Base-by-base conservation (phyloP, 192 early-diverging fungal genomes). In the Coemansia sp. region DNA sequence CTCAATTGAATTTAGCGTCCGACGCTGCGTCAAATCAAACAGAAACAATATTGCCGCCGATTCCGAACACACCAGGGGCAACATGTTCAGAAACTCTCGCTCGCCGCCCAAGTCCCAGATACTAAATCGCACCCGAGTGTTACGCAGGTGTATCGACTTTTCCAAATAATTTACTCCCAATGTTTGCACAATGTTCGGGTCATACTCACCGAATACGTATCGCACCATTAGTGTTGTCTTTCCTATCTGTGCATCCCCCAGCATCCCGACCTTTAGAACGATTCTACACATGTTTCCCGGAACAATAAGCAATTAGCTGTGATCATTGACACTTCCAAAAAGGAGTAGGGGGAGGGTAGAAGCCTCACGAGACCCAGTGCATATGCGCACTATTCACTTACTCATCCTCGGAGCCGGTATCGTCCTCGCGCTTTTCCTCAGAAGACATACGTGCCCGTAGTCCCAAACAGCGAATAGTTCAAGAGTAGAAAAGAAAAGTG, bases 61-160 rank as follows among this genome's bases (percentile, higher is more conserved):
- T 77, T 98, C 96, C 71, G 95, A 96, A 77, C 95, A 96, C 19
- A 96, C 95, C n/a, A 98, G 74, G 1, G 96, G 96, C 33, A 98
- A 81, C 96, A 98, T 98, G 73, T 94, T 97, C 44, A 97, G 90
- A 79, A 98, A 98, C 78, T 98, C 96, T 6, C 92, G 89, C 72
- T 98, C 95, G 13, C 96, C 95, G 73, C 96, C 96, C 63, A 98
- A 82, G 82, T 98, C 96, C 96, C 96, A 98, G 77, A 98, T 95
- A 72, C 93, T 95, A 75, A 98, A 98, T 17, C 95, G 97, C 64
- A 98, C 93, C 66, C 93, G 93, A 7, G 93, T 94, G 66, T 94
- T 93, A 62, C 90, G 86, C 62, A 98, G 90, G 13, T 89, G 86
- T 33, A 98, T 90, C 0, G 95, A 96, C 80, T 98, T 98, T 77